These are phyloP conservation scores for Aspergillus neoniger DNA, from an alignment of 2,329 filamentous ascomycete genomes.

Conservation along the genomic window DNA sequence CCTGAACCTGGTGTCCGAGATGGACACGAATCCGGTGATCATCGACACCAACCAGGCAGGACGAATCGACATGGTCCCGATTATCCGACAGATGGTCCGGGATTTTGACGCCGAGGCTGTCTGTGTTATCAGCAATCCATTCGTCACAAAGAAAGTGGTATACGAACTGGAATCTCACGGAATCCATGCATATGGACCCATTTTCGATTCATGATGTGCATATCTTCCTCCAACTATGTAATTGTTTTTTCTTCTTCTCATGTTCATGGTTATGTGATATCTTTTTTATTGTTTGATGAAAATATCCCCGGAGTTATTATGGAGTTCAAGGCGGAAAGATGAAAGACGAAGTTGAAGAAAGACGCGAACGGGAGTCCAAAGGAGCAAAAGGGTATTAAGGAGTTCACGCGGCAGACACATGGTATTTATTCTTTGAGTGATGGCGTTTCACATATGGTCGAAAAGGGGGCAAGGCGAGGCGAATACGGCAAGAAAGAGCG, in stretches of 20 bases:
- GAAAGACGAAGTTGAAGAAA: too few relatives aligned
- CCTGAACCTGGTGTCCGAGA: constrained; percentile 55
- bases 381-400: too few relatives aligned
- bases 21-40: constrained; percentile 65
- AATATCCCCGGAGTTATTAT: too few relatives aligned
- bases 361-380: too few relatives aligned
- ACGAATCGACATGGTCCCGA: constrained; percentile 61
- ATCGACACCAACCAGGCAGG: constrained; percentile 65
- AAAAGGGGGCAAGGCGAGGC: too few relatives aligned
- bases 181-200: constrained; percentile 69
- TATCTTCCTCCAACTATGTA: neutral
- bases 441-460: too few relatives aligned
- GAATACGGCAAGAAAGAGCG: too few relatives aligned
- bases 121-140: constrained; percentile 71
- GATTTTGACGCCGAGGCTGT: constrained; percentile 64
- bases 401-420: too few relatives aligned
- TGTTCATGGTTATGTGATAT: neutral
- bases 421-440: too few relatives aligned
- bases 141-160: constrained; percentile 67
- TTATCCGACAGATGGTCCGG: constrained; percentile 54
- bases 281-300: too few relatives aligned
- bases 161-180: constrained; percentile 68
- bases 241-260: neutral
- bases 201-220: constrained; percentile 64
- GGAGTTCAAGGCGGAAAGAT: too few relatives aligned